Base-by-base conservation (phyloP, 1,284 basidiomycete species). In the Ganoderma lingzhi region DNA sequence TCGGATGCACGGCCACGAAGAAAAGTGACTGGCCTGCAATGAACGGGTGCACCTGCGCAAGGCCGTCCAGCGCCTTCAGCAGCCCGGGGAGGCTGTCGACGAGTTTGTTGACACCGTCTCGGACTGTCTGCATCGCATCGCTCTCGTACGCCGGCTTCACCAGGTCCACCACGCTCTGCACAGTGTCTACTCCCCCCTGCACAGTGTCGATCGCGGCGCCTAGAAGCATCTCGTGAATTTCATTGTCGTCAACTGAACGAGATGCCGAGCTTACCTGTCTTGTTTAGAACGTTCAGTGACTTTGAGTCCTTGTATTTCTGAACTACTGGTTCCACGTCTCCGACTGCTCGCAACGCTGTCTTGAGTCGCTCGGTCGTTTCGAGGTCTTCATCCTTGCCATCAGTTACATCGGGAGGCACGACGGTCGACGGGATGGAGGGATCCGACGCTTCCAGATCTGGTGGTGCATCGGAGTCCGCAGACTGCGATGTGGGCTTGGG, bases 21-120 rank as follows among this genome's bases (percentile, higher is more conserved):
- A 32, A 9, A 19, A 45, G 32, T 44, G 19, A 45, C 45, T 44
- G 19, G 78, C 79, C 71, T 23, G 67, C 70, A 14, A 79, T 75
- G 69, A 79, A 76, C 1, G 78, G 78, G 65, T 79, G 78, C 9
- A 79, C 37, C n/a, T 73, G 69, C 9, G 73, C 75, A 3, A 80
- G 73, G 12, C 75, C 76, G 56, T 78, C 75, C 35, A 80, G 63
- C 1, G 73, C 74, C 14, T 71, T 75, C 63, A 79, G 59, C 23
- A 79, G 64, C 32, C 70, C 66, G 2, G 78, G 78, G 12, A 78
- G 73, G 35, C 72, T 71, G 35, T 78, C 75, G 51, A 75, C 67
- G 28, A 80, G 74, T 1, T 66, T 67, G 53, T 73, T 68, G 12
- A 80, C 71, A 1, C 71, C 70, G 5, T 64, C 67, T 3, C 64